These are phyloP conservation scores for Botryosphaeria dothidea DNA, from an alignment of 2,329 filamentous ascomycete species.

Conservation along the genomic window DNA sequence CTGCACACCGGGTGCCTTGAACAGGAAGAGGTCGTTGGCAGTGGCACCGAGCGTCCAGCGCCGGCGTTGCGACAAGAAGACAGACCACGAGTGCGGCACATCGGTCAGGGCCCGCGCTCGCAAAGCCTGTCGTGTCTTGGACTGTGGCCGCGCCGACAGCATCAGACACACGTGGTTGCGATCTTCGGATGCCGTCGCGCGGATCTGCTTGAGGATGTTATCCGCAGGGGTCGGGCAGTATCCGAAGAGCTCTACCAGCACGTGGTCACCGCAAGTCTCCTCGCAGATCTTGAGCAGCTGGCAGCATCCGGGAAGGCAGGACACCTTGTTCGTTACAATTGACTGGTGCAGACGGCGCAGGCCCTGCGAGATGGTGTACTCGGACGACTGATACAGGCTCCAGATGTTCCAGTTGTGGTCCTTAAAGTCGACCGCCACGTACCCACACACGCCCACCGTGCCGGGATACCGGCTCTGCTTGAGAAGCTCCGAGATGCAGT, in stretches of 20 bases:
- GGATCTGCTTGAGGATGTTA: conserved; percentile 51
- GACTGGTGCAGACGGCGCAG: conserved; percentile 53
- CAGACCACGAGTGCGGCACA: conserved; percentile 30
- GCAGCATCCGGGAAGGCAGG: conserved; percentile 52
- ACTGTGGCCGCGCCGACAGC: conserved; percentile 39
- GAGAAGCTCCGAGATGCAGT: conserved; percentile 49
- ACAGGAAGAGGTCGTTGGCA: conserved; percentile 52
- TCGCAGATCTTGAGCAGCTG: conserved; percentile 54
- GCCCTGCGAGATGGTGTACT: conserved; percentile 36
- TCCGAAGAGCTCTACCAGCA: conserved; percentile 49
- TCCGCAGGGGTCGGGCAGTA: conserved; percentile 54
- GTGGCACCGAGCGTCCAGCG: conserved; percentile 53
- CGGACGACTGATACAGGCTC: conserved; percentile 48
- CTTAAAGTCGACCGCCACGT: conserved; percentile 51
- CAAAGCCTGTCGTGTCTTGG: conserved; percentile 50
- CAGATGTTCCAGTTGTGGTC: conserved; percentile 43
- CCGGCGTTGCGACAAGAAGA: conserved; percentile 53
- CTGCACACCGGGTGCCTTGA: conserved; percentile 46
- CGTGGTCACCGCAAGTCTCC: conserved; percentile 34
- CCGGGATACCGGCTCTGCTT: conserved; percentile 40
- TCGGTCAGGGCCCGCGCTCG: conserved; percentile 51
- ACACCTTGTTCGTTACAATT: conserved; percentile 52
- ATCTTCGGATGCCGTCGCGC: conserved; percentile 53
- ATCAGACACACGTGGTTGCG: conserved; percentile 53
- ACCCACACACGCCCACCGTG: conserved; percentile 51